phyloP scores from a whole-genome alignment of 345 rosid genomes.

The Boechera divaricarpa region DNA sequence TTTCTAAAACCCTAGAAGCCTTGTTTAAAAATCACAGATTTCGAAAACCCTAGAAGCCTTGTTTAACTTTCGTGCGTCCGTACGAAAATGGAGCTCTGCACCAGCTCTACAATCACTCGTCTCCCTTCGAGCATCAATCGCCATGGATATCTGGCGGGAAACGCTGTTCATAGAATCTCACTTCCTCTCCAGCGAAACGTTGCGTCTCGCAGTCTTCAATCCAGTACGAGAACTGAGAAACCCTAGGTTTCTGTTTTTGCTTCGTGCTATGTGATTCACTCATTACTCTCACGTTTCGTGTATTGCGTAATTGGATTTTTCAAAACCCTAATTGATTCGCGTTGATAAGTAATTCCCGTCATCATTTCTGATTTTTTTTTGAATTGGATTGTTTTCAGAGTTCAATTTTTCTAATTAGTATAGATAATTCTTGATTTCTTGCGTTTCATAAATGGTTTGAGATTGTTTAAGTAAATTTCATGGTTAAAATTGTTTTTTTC shows the following conservation, averaged over 20 bases:
- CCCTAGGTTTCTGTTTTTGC: conserved; percentile 41
- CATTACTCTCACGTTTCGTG: background rate
- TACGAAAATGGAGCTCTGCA: conserved; percentile 56
- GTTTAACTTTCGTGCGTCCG: background rate
- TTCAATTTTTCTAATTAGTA: background rate
- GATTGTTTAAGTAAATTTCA: background rate
- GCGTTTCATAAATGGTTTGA: background rate
- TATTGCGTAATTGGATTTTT: background rate
- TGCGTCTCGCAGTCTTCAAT: conserved; percentile 32
- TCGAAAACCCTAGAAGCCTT: conserved; percentile 37
- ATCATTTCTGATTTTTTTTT: background rate
- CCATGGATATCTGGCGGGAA: conserved; percentile 29
- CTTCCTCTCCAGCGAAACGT: conserved; percentile 34
- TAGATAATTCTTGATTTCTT: background rate
- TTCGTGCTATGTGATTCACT: background rate
- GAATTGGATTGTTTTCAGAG: background rate
- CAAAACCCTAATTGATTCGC: background rate
- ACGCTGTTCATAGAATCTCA: conserved; percentile 28
- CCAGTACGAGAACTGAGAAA: conserved; percentile 51
- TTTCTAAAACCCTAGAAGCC: conserved; percentile 35
- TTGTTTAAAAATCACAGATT: background rate
- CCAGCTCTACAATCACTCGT: conserved; percentile 34
- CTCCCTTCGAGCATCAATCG: conserved; percentile 30
- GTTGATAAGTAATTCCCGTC: background rate
- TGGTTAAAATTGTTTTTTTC: background rate